These are phyloP conservation scores for Herpetospermum pedunculosum DNA, from an alignment of 306 rosid species.

Conservation along the genomic window DNA sequence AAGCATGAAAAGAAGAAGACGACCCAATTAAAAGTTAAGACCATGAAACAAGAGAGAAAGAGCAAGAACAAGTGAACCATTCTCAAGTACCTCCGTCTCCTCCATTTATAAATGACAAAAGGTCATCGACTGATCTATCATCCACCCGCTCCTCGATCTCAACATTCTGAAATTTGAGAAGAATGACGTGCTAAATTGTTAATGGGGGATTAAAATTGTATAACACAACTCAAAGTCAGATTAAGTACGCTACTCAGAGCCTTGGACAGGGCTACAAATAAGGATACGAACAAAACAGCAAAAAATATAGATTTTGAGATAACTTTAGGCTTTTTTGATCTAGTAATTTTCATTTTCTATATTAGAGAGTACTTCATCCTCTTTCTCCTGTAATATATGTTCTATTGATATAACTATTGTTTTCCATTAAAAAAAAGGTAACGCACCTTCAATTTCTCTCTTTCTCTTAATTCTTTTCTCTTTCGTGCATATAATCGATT, in stretches of 20 bases:
- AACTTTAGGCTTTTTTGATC: background rate
- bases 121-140: slow-evolving; percentile 85
- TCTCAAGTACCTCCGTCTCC: slow-evolving; percentile 43
- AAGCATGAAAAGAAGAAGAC: slow-evolving; percentile 7
- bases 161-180: slow-evolving; percentile 43
- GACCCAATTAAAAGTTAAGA: background rate
- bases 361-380: background rate
- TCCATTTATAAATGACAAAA: slow-evolving; percentile 77
- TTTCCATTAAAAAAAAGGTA: slow-evolving; percentile 2
- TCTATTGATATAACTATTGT: background rate
- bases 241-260: slow-evolving; percentile 20
- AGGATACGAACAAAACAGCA: background rate
- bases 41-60: background rate
- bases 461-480: slow-evolving; percentile 69
- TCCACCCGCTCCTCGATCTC: slow-evolving; percentile 66
- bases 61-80: background rate
- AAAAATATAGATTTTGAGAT: background rate
- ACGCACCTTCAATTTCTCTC: slow-evolving; percentile 63
- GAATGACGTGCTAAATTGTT: background rate
- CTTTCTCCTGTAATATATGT: background rate
- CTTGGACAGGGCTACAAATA: slow-evolving; percentile 24
- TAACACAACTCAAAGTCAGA: slow-evolving; percentile 14
- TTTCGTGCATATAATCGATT: slow-evolving; percentile 80
- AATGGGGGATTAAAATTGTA: background rate
- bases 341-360: background rate